Conservation (phyloP, 2,329 filamentous ascomycete species). For the Alternaria atra region DNA sequence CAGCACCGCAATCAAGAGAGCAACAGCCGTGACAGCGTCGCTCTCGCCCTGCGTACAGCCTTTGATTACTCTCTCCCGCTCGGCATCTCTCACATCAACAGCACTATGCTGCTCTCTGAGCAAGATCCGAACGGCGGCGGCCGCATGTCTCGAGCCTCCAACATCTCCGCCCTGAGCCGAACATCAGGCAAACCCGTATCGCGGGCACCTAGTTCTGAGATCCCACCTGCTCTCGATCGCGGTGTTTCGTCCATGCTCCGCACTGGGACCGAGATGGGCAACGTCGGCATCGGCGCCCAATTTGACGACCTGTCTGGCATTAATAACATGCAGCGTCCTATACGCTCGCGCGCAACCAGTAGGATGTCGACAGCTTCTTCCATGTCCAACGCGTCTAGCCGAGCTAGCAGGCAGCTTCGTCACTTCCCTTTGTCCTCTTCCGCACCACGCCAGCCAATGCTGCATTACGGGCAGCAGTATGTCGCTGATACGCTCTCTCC, state of each 20-base stretch:
- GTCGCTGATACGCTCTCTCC: conserved; percentile 50
- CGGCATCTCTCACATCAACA: conserved; percentile 3
- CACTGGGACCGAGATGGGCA: conserved; percentile 59
- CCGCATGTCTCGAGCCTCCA: conserved; percentile 58
- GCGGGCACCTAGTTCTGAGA: conserved; percentile 40
- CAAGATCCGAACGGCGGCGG: conserved; percentile 57
- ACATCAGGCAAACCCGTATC: conserved; percentile 40
- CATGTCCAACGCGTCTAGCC: conserved; percentile 54
- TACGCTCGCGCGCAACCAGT: conserved; percentile 46
- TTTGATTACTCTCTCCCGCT: neutral
- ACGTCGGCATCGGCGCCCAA: conserved; percentile 47
- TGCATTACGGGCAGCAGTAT: conserved; percentile 54
- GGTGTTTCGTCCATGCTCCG: conserved; percentile 61
- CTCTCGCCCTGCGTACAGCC: neutral
- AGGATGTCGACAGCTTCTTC: conserved; percentile 53
- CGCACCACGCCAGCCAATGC: conserved; percentile 50
- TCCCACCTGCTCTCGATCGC: conserved; percentile 43
- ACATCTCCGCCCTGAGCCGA: conserved; percentile 52
- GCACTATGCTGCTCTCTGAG: conserved; percentile 56
- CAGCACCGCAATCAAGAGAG: conserved; percentile 15
- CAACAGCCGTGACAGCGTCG: neutral
- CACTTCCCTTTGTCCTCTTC: conserved; percentile 54
- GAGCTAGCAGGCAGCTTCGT: conserved; percentile 46
- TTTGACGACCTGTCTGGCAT: conserved; percentile 51
- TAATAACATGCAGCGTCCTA: conserved; percentile 48